These are phyloP conservation scores for Daedaleopsis nitida DNA, from an alignment of 768 basidiomycete species.

Conservation along the genomic window DNA sequence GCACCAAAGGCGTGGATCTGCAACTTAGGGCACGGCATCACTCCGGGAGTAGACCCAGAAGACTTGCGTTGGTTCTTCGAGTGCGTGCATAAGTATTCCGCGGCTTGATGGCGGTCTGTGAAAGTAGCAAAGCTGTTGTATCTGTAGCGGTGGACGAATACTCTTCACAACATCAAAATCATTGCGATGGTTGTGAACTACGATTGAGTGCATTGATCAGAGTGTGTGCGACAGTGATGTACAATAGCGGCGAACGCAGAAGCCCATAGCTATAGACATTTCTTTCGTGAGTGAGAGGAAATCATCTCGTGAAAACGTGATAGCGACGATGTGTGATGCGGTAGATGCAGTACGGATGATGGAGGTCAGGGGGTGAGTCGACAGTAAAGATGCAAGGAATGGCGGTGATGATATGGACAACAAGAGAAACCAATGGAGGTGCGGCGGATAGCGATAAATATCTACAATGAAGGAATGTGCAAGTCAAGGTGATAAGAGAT, in stretches of 20 bases:
- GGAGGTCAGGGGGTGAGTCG: neutral
- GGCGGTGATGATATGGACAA: conserved; percentile 2
- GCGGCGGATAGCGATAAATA: conserved; percentile 24
- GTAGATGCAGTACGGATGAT: neutral
- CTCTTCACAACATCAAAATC: neutral
- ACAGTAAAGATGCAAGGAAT: conserved; percentile 5
- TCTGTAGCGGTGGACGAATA: neutral
- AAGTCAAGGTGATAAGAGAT: neutral
- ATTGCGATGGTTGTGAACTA: neutral
- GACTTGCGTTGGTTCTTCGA: conserved; percentile 90
- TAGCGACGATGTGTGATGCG: conserved; percentile 1
- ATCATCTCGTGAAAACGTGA: conserved; percentile 15
- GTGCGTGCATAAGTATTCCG: conserved; percentile 84
- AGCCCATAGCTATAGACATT: conserved; percentile 11
- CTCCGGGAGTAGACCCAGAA: conserved; percentile 93
- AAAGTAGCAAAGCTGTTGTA: conserved; percentile 10
- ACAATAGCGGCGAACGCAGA: conserved; percentile 15
- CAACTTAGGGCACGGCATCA: conserved; percentile 97
- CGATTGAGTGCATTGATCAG: conserved; percentile 6
- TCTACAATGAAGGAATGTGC: conserved; percentile 19
- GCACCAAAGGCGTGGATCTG: conserved; percentile 84
- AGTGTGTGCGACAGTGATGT: conserved; percentile 18
- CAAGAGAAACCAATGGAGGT: neutral
- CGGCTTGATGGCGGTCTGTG: conserved; percentile 8
- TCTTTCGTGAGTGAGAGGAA: conserved; percentile 10